Evolutionary conservation across 176 grass and related monocot species (phyloP), one percentile per base, ranked within the genome.

Genomic region (Avena insularis): DNA sequence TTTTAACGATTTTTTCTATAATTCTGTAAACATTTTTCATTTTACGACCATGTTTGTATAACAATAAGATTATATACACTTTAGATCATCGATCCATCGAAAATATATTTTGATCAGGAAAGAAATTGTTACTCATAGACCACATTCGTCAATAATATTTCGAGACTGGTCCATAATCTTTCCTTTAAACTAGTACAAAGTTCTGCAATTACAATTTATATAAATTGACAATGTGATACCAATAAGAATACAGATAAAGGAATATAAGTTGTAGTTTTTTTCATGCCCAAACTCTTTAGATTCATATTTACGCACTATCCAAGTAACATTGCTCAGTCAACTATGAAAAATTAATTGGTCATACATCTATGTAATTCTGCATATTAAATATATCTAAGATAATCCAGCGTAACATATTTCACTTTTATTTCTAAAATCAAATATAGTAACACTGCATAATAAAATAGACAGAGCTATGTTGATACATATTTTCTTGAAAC

Each of bases 301-400:
- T 65, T 31, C 62, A 65, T 65, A 74, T 49, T 74, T 14, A 14
- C n/a, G 1, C 45, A 74, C 45, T 46, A 74, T 74, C 71, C 71
- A 74, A 74, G 31, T 50, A 50, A 14, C 45, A 50, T 74, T 27
- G 46, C 13, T 47, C n/a, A 48, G n/a, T 74, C 71, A 74, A 49
- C 45, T 74, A 25, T 13, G 45, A 50, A 8, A 74, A 49, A 74
- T 50, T 74, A 50, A 74, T 74, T 49, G n/a, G 46, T 14, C 12
- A 49, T 74, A 74, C 45, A 49, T 50, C 71, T 50, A 50, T 15
- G 43, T 25, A 74, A 50, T 74, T 74, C n/a, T 74, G 21, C 71
- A 74, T 27, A 15, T 12, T 66, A 25, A 12, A 25, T 50, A 48
- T 73, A 48, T 47, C 43, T 48, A 47, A 73, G 69, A 73, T 73